Evolutionary conservation across 2,329 filamentous ascomycete genomes (phyloP), one percentile per base, ranked within the genome.

Genomic region (Aspergillus versicolor): DNA sequence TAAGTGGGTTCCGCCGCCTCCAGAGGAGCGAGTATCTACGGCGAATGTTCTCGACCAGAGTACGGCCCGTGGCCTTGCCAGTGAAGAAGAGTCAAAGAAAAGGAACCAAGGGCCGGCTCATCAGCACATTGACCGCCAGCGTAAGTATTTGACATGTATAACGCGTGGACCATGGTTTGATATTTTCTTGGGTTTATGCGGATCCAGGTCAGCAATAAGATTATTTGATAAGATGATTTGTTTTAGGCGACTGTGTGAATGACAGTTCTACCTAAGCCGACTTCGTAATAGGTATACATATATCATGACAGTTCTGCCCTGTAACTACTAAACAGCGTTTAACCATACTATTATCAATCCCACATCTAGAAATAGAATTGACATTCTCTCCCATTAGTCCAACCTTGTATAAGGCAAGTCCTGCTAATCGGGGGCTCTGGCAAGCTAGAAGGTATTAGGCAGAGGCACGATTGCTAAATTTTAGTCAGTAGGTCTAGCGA

Each of bases 1-100:
- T 44, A 77, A 82, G 58, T 88, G 55, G 50, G 57, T 62, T 13
- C 63, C 61, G 12, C 53, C 54, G n/a, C 41, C 54, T 5, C 67
- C 67, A 7, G 65, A 69, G 34, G 53, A 69, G n/a, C 62, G 60
- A 17, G 56, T 68, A 13, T 67, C 65, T 2, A 70, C 66, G 5
- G 52, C 30, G 12, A 27, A 62, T 38, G 41, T 60, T 11, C 60
- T 62, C 4, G 52, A 62, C 43, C 65, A 61, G 37, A 54, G 61
- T 22, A 49, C 64, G 30, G 65, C 65, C 2, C 56, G 63, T 56
- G 48, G 50, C n/a, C 54, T 57, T 47, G 56, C 57, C 22, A 27
- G 52, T 9, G 64, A 64, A 7, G 64, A 67, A 27, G 62, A 61
- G 34, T 37, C 47, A 2, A 47, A 38, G 19, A 62, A 55, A 32